Percentiles rank a stretch among this genome's conserved stretches.
Evolutionary conservation across 371 early-diverging fungal species (phyloP).

Genomic region (Syncephalastrum racemosum): DNA sequence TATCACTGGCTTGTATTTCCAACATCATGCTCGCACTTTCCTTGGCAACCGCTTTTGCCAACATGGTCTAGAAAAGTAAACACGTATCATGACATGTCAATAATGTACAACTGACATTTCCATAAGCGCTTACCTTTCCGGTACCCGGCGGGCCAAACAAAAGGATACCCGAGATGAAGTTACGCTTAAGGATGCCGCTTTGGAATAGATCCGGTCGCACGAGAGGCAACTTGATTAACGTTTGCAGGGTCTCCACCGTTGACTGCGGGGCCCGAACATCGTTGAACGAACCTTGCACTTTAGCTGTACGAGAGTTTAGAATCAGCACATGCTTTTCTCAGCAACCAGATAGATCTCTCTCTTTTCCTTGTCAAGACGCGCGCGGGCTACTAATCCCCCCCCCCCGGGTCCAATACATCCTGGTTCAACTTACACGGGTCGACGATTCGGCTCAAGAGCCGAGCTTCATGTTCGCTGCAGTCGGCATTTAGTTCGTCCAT

Average conservation of each 20-base stretch:
- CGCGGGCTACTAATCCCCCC: background rate
- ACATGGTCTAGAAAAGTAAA: conserved; percentile 69
- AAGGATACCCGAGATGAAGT: conserved; percentile 82
- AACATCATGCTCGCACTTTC: conserved; percentile 93
- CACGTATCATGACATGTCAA: conserved; percentile 3
- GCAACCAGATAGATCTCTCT: background rate
- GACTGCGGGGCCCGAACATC: conserved; percentile 59
- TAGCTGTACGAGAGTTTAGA: conserved; percentile 26
- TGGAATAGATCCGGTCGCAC: conserved; percentile 79
- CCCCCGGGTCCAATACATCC: no score
- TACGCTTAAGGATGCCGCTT: conserved; percentile 73
- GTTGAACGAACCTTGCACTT: conserved; percentile 62
- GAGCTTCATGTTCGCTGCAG: conserved; percentile 56
- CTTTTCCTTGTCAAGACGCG: background rate
- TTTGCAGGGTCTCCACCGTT: conserved; percentile 82
- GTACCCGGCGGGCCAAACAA: conserved; percentile 98
- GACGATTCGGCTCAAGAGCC: conserved; percentile 60
- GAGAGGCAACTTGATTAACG: conserved; percentile 84
- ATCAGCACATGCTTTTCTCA: conserved; percentile 1
- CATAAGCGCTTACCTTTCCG: conserved; percentile 58
- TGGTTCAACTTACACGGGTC: conserved; percentile 53
- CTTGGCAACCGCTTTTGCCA: conserved; percentile 96
- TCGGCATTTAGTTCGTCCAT: conserved; percentile 25
- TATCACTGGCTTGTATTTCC: conserved; percentile 91
- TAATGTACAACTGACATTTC: background rate